A percentile compares a stretch with the other conserved stretches of the same genome.
Conservation (phyloP, 2,329 filamentous ascomycete genomes). For the Stachybotrys chlorohalonatus region DNA sequence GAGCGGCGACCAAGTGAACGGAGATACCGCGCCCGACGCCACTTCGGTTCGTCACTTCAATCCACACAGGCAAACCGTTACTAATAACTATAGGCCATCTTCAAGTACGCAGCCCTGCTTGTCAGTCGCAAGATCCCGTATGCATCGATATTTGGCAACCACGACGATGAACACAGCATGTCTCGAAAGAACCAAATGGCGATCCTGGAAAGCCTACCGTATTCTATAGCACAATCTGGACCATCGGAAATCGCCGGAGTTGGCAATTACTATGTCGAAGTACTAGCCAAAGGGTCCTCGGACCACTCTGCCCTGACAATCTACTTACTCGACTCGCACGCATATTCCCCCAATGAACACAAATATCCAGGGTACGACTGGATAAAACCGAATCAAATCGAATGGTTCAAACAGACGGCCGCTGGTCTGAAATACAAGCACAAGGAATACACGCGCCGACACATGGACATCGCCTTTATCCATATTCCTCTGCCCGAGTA, state of each 20-base stretch:
- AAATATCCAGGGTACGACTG: constrained; percentile 93
- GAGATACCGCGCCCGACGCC: constrained; percentile 82
- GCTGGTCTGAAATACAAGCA: constrained; percentile 67
- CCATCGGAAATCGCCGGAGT: constrained; percentile 80
- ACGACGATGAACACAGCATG: constrained; percentile 85
- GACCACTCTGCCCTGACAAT: constrained; percentile 86
- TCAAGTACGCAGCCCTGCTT: constrained; percentile 82
- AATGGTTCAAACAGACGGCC: constrained; percentile 83
- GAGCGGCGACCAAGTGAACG: constrained; percentile 92
- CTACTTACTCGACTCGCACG: constrained; percentile 91
- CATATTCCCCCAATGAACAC: constrained; percentile 82
- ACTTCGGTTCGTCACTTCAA: constrained; percentile 55
- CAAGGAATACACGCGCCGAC: constrained; percentile 77
- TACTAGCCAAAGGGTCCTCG: constrained; percentile 69
- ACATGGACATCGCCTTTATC: constrained; percentile 95
- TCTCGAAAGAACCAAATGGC: constrained; percentile 73
- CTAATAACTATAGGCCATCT: constrained; percentile 56
- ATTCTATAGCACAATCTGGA: constrained; percentile 77
- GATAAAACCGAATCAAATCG: constrained; percentile 88
- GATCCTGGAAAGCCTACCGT: constrained; percentile 77
- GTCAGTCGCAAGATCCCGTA: constrained; percentile 86
- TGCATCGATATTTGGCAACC: constrained; percentile 91
- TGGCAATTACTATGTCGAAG: constrained; percentile 90
- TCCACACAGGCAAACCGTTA: neutral
- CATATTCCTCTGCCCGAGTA: constrained; percentile 96